Evolutionary conservation across 192 early-diverging fungal species (phyloP), one percentile per base, ranked within the genome.

Genomic region (Entomortierella parvispora): DNA sequence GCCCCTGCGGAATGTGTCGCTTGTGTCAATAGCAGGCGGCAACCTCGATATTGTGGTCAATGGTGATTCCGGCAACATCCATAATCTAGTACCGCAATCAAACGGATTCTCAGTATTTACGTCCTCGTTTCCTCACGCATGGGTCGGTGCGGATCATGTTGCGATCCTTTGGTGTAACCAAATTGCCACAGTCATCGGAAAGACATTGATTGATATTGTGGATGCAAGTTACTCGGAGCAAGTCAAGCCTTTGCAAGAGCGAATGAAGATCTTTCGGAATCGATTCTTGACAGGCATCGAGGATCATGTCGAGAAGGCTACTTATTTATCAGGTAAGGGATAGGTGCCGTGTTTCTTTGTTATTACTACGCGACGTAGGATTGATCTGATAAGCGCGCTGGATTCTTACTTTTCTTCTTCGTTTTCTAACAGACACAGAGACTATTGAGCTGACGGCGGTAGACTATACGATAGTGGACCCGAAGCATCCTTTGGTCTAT

Each of bases 131-230:
- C 92, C 94, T 25, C 76, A 87, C 32, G 95, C 97, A 11, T 99
- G 97, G 97, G 89, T 90, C 25, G 88, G 92, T 22, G 85, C 90
- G 47, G 94, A 96, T 70, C 97, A 99, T 77, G 87, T 92, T 58
- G 88, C 88, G 32, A 92, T 96, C 31, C 70, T 99, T 57, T 96
- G 95, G 93, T 99, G 97, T 54, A 92, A 92, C 63, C 97, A 99
- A 81, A 83, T 98, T 58, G 87, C 88, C 14, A 80, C 83, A 15
- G 87, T 89, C 43, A 68, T 95, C 31, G 84, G 89, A 9, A 67
- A 67, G 5, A 79, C 88, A 42, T 58, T 94, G 80, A 64, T 90
- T 15, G 81, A 82, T 28, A 80, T 92, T 58, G 88, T 91, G 42
- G 90, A 95, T 68, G 82, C 84, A 4, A 83, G 86, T 20, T 82